Base-by-base conservation (phyloP, 2,329 filamentous ascomycete species). In the Xylaria sp. region DNA sequence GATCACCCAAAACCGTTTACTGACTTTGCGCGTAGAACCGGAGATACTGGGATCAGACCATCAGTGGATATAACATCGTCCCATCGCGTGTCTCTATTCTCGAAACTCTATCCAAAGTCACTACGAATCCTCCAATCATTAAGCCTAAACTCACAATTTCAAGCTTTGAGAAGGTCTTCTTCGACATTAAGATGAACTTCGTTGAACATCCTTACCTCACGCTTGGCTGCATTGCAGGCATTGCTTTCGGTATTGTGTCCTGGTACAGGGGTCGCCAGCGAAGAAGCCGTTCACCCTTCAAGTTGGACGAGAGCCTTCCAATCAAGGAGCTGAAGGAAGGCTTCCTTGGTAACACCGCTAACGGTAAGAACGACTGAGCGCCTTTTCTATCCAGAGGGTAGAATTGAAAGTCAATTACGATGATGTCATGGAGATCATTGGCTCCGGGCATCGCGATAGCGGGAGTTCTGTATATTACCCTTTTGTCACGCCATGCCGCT, bases 31-130 rank as follows among this genome's bases (percentile, higher is more conserved):
- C 21, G 24, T 76, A 97, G 93, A 94, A 93, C 82, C 94, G 93
- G 75, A 90, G 92, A 72, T 99, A 97, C 83, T 99, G 96, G 96
- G 96, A 99, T 78, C 89, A 86, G 36, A 97, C 94, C 55, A 90
- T 92, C 69, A 96, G 93, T 2, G 95, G 94, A 72, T 95, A 96
- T 80, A 88, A 91, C 70, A 98, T 99, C 77, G 90, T 94, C 74
- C 91, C 94, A 62, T 96, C 92, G 30, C 91, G 96, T 70, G 95
- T 93, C 3, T 94, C 92, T 3, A 97, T 98, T 77, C 88, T 97
- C 69, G 94, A 97, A 81, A 97, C 94, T 14, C 84, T 94, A 63
- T 87, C 88, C 75, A 92, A 92, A 77, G 86, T 93, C 69, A 88
- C 92, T 9, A 84, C 87, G 27, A 88, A 86, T 57, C 90, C 90